Percentiles rank a stretch among this genome's conserved stretches.
phyloP scores from a whole-genome alignment of 2,329 filamentous ascomycete genomes.

The Aspergillus sclerotialis region DNA sequence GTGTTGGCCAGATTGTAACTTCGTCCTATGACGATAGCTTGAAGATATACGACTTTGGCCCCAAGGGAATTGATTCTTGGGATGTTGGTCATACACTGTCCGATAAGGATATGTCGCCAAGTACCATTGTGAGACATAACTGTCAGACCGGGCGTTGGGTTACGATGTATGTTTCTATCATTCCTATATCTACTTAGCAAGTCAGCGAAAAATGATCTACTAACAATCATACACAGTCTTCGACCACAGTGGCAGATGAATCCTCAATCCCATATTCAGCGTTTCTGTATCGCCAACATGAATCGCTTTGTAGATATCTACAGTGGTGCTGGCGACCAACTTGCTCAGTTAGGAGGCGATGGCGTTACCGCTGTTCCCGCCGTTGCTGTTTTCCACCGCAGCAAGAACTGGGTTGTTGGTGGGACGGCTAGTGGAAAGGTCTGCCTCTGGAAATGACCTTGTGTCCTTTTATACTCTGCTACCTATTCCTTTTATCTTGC shows the following conservation, averaged over 20 bases:
- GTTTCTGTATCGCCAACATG: conserved; percentile 95
- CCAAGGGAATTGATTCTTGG: conserved; percentile 53
- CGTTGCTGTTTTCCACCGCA: conserved; percentile 84
- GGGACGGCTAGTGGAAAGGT: conserved; percentile 89
- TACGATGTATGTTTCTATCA: conserved; percentile 56
- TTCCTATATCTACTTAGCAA: too few relatives aligned
- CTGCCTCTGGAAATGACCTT: conserved; percentile 79
- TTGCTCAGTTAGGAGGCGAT: conserved; percentile 82
- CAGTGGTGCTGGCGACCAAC: conserved; percentile 70
- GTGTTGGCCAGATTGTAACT: conserved; percentile 77
- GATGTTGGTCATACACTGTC: conserved; percentile 51
- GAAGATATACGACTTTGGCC: conserved; percentile 76
- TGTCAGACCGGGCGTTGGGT: conserved; percentile 96
- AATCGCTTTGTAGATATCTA: conserved; percentile 94
- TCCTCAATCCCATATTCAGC: conserved; percentile 71
- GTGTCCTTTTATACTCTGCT: too few relatives aligned
- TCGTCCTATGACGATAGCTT: conserved; percentile 92
- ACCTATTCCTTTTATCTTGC: neutral
- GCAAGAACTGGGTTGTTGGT: conserved; percentile 82
- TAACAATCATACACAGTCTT: conserved; percentile 40
- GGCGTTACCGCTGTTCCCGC: conserved; percentile 92
- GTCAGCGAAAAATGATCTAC: too few relatives aligned
- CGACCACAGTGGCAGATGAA: conserved; percentile 83
- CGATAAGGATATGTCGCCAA: conserved; percentile 61
- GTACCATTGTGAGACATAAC: conserved; percentile 69